Evolutionary conservation across 2,329 filamentous ascomycete species (phyloP), one percentile per base, ranked within the genome.

Genomic region (Paraconiothyrium brasiliense): DNA sequence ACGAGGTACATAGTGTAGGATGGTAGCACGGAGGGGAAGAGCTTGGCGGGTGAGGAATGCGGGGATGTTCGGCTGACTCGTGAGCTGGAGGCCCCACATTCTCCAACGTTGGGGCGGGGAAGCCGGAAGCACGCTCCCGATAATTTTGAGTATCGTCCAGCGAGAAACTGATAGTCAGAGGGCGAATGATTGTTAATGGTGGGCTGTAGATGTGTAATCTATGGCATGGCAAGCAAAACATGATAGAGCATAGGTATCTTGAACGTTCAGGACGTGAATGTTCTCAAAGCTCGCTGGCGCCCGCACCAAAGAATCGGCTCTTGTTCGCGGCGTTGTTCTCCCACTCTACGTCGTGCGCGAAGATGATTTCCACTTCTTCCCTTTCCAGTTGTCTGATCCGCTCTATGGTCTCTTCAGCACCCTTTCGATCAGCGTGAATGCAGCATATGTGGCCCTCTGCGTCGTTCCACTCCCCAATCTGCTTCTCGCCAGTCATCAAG

Each of bases 301-400:
- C 59, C 11, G 60, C 69, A 20, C 73, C 74, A 46, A 75, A 76
- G 44, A 76, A 77, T 1, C 72, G 65, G 1, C 24, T 35, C 20
- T 71, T 68, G 59, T 79, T 75, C 37, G 52, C 59, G 47, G 80
- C 78, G 34, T 67, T 54, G 58, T 77, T 78, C 63, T 79, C 81
- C 84, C 84, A 86, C 4, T 73, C 80, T 30, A 78, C 80, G 70
- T 86, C 84, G 74, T 86, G 84, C 49, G 84, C 83, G 24, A 85
- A 80, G 37, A 86, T 78, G 16, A 86, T 74, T 71, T 86, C 84
- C 6, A 85, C 81, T 1, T 80, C 76, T n/a, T 74, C 72, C 54
- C 71, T 69, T 60, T 78, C 69, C 27, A 85, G 72, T 43, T 70
- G 62, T 35, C 74, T 70, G 37, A 87, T 80, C 41, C 78, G 70